Base-by-base conservation (phyloP, 148 eudicot species). In the Silene uniflora region DNA sequence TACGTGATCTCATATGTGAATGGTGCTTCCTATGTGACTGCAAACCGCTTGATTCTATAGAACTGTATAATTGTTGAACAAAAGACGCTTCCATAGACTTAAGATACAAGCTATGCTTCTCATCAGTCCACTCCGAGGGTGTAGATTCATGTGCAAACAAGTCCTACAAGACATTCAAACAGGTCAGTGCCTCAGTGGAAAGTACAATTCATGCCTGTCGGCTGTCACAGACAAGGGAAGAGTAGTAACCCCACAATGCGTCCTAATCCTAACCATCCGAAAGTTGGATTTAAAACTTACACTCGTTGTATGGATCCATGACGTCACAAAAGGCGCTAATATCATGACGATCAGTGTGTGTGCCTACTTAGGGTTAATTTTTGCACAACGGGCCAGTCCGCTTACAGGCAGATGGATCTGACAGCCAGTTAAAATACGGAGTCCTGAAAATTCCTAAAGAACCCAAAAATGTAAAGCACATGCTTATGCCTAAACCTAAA, bases 21-120 rank as follows among this genome's bases (percentile, higher is more conserved):
- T 42, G 65, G 32, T 77, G 54, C 62, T 81, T 58, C 63, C 67
- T 75, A 18, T 71, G 78, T 9, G 89, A 61, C 58, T 27, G 80
- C 75, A 82, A 77, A 70, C 87, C 85, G 75, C 73, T 73, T 24
- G 83, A 49, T 79, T 88, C 86, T 76, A 87, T 69, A 7, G 92
- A 88, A 61, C 79, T 77, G 83, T 93, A 86, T 69, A 93, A 80
- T 74, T 91, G 91, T 42, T 91, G 39, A 7, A 93, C 97, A 81
- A 93, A 93, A 35, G 97, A 87, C 54, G 93, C 89, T 81, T 93
- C 98, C 89, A 93, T 93, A 54, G 95, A 91, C 71, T 87, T 86
- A 8, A 93, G 91, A 80, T 86, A 93, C 87, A 87, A 76, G 72
- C 91, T 87, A 80, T 93, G 98, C 83, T 88, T 93, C 86, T 91